A percentile compares a stretch with the other conserved stretches of the same genome.
Evolutionary conservation across 2,329 filamentous ascomycete species (phyloP).

Genomic region (Allantophomopsis cytisporea): DNA sequence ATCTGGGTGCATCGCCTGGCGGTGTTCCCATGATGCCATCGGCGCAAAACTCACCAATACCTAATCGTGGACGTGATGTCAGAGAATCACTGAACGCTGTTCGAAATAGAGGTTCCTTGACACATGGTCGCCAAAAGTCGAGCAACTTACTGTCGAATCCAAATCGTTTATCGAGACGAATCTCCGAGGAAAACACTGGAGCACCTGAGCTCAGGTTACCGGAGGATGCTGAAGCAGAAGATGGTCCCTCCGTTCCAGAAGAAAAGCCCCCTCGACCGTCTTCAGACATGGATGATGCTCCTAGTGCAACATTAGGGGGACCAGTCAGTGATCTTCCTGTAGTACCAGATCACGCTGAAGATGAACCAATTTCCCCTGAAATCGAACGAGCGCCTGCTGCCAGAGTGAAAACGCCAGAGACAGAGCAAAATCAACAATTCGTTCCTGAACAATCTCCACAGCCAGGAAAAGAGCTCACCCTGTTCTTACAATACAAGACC

Average conservation of each 20-base stretch:
- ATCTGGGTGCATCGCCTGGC: conserved; percentile 67
- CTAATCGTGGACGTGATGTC: conserved; percentile 73
- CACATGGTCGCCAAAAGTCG: conserved; percentile 27
- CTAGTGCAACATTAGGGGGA: conserved; percentile 44
- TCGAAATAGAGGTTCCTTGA: conserved; percentile 40
- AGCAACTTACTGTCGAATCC: conserved; percentile 38
- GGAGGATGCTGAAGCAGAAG: conserved; percentile 19
- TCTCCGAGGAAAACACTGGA: conserved; percentile 38
- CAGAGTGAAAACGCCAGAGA: conserved; percentile 24
- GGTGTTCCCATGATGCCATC: conserved; percentile 81
- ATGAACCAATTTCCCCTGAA: background rate
- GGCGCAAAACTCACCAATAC: conserved; percentile 67
- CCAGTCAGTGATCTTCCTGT: conserved; percentile 37
- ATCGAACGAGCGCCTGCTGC: background rate
- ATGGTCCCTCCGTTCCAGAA: conserved; percentile 30
- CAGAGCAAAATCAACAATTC: conserved; percentile 34
- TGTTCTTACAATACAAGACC: conserved; percentile 93
- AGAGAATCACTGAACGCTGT: conserved; percentile 74
- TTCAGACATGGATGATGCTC: conserved; percentile 13
- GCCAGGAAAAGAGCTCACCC: conserved; percentile 71
- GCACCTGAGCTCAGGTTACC: conserved; percentile 19
- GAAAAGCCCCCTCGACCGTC: conserved; percentile 33
- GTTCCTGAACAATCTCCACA: conserved; percentile 52
- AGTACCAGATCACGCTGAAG: background rate
- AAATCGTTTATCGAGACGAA: conserved; percentile 40